Conservation (phyloP, 202 grass and related monocot genomes). For the Carex sylvatica region DNA sequence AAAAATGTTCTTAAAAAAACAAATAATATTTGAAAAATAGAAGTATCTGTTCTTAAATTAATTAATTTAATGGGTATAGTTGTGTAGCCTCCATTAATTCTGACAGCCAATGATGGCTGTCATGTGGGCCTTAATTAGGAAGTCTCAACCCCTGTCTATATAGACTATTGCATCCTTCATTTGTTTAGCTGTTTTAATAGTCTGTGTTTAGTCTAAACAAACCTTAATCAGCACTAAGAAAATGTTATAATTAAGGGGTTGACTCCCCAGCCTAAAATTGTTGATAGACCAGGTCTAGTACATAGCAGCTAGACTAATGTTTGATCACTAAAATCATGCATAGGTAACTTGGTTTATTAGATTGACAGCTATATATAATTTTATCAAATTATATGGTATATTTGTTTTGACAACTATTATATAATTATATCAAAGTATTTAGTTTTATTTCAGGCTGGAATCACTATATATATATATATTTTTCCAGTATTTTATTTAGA, state of each 20-base stretch:
- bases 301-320: background rate
- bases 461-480: too few species aligned
- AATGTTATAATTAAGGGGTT: constrained; percentile 9
- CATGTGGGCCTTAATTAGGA: constrained; percentile 15
- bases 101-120: constrained; percentile 30
- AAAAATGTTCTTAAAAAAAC: background rate
- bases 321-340: background rate
- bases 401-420: too few species aligned
- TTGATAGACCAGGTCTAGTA: constrained; percentile 17
- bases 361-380: background rate
- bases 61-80: constrained; percentile 15
- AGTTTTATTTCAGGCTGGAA: too few species aligned
- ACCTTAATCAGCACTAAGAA: background rate
- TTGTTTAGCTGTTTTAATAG: constrained; percentile 23
- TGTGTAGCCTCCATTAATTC: constrained; percentile 22
- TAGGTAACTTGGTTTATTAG: background rate
- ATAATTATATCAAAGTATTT: too few species aligned
- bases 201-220: constrained; percentile 10
- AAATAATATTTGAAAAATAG: background rate
- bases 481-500: too few species aligned
- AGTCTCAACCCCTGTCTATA: constrained; percentile 2
- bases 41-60: constrained; percentile 7
- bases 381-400: too few species aligned
- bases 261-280: background rate
- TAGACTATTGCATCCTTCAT: background rate